Base-by-base conservation (phyloP, 2,329 filamentous ascomycete genomes). In the Cordyceps cateniannulata region DNA sequence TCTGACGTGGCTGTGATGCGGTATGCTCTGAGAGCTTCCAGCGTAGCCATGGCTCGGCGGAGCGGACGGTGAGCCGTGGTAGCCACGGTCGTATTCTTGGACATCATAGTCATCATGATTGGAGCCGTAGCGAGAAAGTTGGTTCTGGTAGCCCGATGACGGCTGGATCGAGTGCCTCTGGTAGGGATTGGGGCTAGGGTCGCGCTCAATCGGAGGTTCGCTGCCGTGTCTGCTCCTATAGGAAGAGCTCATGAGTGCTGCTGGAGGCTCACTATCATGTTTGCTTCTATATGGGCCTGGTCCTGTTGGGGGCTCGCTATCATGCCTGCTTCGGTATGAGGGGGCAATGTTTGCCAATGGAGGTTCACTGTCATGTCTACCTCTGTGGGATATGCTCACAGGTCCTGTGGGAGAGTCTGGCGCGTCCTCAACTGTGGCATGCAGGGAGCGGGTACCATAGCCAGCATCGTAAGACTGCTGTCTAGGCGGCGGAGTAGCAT, bases 401-500 rank as follows among this genome's bases (percentile, higher is more conserved):
- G 27, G 60, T 8, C 61, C 62, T 4, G 65, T 65, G 1, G 77
- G 75, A 1, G 81, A 80, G 53, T 86, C 84, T 4, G 85, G 84
- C 6, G 80, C 83, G 64, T 88, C 85, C 68, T 88, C 86, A 6
- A 85, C 84, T 7, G 81, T 86, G 3, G 81, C 83, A 66, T 86
- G 85, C 81, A 85, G 80, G 1, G 80, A 78, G 62, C 77, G 76
- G 42, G 71, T 67, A 58, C 80, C 81, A 66, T 76, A 79, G 20
- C 69, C 69, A 29, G 71, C 68, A 63, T 86, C 82, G 61, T 82
- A 81, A 0, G 82, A 80, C 59, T 79, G 75, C 58, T 83, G 79
- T 45, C 78, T 76, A 2, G 76, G 73, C 1, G 73, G 71, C 1
- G 75, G 66, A 1, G 73, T 68, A 58, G 72, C 68, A 35, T 80